Conservation (phyloP, 2,329 filamentous ascomycete genomes). For the Didymella pomorum region DNA sequence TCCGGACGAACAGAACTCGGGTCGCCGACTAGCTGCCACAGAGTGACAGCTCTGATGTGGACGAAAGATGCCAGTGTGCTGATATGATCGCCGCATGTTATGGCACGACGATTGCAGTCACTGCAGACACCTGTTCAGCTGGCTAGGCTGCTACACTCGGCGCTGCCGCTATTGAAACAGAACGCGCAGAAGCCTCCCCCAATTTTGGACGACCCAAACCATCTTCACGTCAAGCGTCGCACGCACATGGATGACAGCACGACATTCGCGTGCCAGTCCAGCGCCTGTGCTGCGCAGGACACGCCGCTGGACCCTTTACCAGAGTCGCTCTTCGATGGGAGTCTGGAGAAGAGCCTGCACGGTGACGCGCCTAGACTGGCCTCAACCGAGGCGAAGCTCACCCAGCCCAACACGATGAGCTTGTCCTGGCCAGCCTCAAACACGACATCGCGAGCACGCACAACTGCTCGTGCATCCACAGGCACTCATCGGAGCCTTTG, state of each 20-base stretch:
- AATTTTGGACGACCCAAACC: not conserved
- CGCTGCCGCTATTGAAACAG: slow-evolving; percentile 9
- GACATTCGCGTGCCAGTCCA: slow-evolving; percentile 7
- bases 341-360: slow-evolving; percentile 8
- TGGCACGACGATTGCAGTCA: not conserved
- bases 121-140: not conserved
- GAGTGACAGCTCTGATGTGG: not conserved
- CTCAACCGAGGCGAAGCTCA: slow-evolving; percentile 8
- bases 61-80: not conserved
- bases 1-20: slow-evolving; percentile 13
- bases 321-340: not conserved
- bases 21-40: not conserved
- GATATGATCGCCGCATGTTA: not conserved
- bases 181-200: not conserved
- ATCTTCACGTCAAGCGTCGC: slow-evolving; percentile 6
- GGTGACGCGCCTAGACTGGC: slow-evolving; percentile 13
- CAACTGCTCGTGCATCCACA: not conserved
- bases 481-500: not conserved
- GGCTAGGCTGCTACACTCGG: not conserved
- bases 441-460: not conserved
- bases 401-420: slow-evolving; percentile 15
- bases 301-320: slow-evolving; percentile 1
- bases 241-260: slow-evolving; percentile 8
- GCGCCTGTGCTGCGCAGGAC: not conserved
- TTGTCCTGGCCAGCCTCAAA: slow-evolving; percentile 9